phyloP scores from a whole-genome alignment of 1,139 yeast species.

The Zygoascus sp. region DNA sequence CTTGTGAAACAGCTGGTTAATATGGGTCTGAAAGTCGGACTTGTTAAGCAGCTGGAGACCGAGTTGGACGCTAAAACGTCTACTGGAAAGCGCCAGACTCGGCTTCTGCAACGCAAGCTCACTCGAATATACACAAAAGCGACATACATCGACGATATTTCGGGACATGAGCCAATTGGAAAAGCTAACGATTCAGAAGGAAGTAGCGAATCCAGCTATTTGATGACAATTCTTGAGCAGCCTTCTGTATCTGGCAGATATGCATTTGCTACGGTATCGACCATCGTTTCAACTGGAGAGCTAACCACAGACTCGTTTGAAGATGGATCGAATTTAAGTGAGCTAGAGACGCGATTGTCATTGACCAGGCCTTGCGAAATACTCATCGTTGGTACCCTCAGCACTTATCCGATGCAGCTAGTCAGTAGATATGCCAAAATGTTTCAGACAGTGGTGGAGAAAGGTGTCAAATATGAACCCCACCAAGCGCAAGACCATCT shows the following conservation, averaged over 20 bases:
- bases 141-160: slow-evolving; percentile 63
- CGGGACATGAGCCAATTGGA: slow-evolving; percentile 20
- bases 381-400: slow-evolving; percentile 41
- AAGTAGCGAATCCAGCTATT: slow-evolving; percentile 24
- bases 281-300: slow-evolving; percentile 76
- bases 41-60: slow-evolving; percentile 81
- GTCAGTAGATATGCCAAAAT: slow-evolving; percentile 17
- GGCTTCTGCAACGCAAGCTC: slow-evolving; percentile 63
- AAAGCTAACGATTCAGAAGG: neutral
- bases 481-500: slow-evolving; percentile 5
- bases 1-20: slow-evolving; percentile 52
- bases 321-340: slow-evolving; percentile 51
- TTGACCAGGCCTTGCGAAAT: slow-evolving; percentile 78
- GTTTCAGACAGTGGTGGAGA: neutral
- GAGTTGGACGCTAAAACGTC: slow-evolving; percentile 62
- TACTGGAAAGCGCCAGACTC: slow-evolving; percentile 36
- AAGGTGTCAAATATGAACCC: slow-evolving; percentile 1
- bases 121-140: slow-evolving; percentile 78
- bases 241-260: slow-evolving; percentile 1
- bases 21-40: slow-evolving; percentile 60
- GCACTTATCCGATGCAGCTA: slow-evolving; percentile 35
- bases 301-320: slow-evolving; percentile 63
- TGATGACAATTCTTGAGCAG: slow-evolving; percentile 25
- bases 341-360: slow-evolving; percentile 66
- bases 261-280: slow-evolving; percentile 52